phyloP scores from a whole-genome alignment of 768 basidiomycete species.

The Amanita brunnescens region DNA sequence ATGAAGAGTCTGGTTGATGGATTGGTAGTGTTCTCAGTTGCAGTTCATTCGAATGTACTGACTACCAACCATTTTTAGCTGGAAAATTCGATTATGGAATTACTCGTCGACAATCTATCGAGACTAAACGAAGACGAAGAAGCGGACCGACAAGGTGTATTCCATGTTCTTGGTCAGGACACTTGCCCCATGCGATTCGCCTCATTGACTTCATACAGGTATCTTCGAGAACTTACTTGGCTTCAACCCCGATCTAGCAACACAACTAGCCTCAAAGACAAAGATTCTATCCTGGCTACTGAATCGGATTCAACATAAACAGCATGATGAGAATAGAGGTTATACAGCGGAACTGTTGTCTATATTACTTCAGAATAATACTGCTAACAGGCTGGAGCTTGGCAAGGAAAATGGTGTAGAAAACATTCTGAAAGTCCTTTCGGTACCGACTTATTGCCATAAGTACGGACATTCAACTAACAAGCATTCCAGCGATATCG shows the following conservation, averaged over 20 bases:
- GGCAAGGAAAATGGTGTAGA: slow-evolving; percentile 77
- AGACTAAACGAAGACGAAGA: slow-evolving; percentile 91
- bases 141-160: slow-evolving; percentile 84
- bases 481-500: slow-evolving; percentile 65
- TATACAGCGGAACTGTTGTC: slow-evolving; percentile 94
- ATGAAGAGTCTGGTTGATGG: slow-evolving; percentile 68
- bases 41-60: background rate
- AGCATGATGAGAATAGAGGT: slow-evolving; percentile 82
- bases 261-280: slow-evolving; percentile 65
- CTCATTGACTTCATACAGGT: slow-evolving; percentile 31
- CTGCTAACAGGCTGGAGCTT: slow-evolving; percentile 58
- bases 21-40: slow-evolving; percentile 45
- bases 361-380: slow-evolving; percentile 74
- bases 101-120: slow-evolving; percentile 81
- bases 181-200: background rate
- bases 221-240: slow-evolving; percentile 91
- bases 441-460: slow-evolving; percentile 43
- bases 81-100: slow-evolving; percentile 74
- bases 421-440: slow-evolving; percentile 60
- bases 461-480: slow-evolving; percentile 1
- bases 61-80: slow-evolving; percentile 37
- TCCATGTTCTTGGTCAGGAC: slow-evolving; percentile 73
- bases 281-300: slow-evolving; percentile 73
- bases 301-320: slow-evolving; percentile 60
- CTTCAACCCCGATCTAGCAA: slow-evolving; percentile 71